Evolutionary conservation across 768 basidiomycete genomes (phyloP), one percentile per base, ranked within the genome.

Genomic region (Termitomyces sp.): DNA sequence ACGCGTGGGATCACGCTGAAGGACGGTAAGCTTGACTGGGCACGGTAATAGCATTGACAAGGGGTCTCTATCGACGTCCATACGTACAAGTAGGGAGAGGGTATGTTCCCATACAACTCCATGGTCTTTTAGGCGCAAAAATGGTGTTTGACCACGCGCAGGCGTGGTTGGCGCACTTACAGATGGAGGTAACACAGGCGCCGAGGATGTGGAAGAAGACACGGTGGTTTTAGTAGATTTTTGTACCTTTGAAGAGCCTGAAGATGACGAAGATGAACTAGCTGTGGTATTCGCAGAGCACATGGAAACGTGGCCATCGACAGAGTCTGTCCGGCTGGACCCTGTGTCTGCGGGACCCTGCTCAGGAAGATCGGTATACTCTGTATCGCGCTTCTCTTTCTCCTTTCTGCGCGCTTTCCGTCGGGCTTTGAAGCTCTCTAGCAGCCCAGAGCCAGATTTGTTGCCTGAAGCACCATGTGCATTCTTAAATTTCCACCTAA

Each of bases 401-500:
- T 44, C 65, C 60, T 55, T 66, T 67, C 31, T 45, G 16, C 62
- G 68, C 2, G 50, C 66, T 56, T 69, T 72, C 9, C 67, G 69
- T 60, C 69, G 70, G 2, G 62, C 66, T 65, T 69, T 70, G 41
- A 72, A 66, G 24, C 70, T 63, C 11, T 66, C 68, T 47, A 81
- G 66, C 34, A 84, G 64, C 3, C 82, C 78, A 31, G 66, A 71
- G 30, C 74, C 77, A 42, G 65, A 63, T 66, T 78, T 74, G 20
- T 73, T 61, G 15, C 71, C 69, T 3, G 78, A 68, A 1, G 69
- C 60, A 9, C 63, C 62, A 39, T 76, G 72, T 2, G 76, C 77
- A 62, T 84, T 78, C 75, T 84, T 88, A 71, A 91, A 82, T 70
- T 83, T 86, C 88, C 90, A 91, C 22, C 78, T 75, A 6, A 87